These are phyloP conservation scores for Hypoxylon perforatum DNA, from an alignment of 495 filamentous ascomycete species.

Conservation along the genomic window DNA sequence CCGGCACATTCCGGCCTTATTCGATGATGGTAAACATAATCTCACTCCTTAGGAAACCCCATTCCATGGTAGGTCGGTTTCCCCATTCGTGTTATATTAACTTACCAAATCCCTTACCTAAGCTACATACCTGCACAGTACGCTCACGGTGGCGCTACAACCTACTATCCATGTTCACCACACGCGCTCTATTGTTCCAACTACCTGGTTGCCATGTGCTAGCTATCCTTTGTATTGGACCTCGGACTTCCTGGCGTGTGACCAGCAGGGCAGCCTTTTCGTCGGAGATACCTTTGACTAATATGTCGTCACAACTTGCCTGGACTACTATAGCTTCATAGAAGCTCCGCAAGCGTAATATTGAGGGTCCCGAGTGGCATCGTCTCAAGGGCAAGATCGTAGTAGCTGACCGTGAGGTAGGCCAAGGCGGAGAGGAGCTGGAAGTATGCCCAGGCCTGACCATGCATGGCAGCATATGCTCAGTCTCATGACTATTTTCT, in stretches of 20 bases:
- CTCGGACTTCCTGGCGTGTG: conserved; percentile 31
- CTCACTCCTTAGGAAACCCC: conserved; percentile 20
- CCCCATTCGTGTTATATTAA: conserved; percentile 10
- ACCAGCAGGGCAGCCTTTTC: conserved; percentile 19
- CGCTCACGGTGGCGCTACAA: conserved; percentile 16
- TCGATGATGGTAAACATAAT: conserved; percentile 29
- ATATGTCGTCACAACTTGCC: conserved; percentile 37
- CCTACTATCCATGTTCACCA: conserved; percentile 24
- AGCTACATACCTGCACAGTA: conserved; percentile 21
- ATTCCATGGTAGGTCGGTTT: conserved; percentile 28
- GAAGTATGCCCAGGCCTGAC: conserved; percentile 27
- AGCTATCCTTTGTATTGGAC: conserved; percentile 26
- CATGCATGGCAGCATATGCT: conserved; percentile 32
- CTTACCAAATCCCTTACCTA: conserved; percentile 19
- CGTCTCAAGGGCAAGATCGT: conserved; percentile 10
- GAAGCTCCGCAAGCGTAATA: conserved; percentile 14
- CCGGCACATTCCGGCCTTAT: conserved; percentile 41
- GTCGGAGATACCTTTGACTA: conserved; percentile 17
- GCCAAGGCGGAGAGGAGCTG: conserved; percentile 31
- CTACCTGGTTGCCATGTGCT: conserved; percentile 34
- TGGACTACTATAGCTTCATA: conserved; percentile 17
- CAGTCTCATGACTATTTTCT: conserved; percentile 40
- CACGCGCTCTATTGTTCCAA: conserved; percentile 26
- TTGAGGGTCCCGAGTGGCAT: conserved; percentile 1
- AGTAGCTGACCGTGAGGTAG: conserved; percentile 32